Evolutionary conservation across 768 basidiomycete species (phyloP), one percentile per base, ranked within the genome.

Genomic region (Russula sp.): DNA sequence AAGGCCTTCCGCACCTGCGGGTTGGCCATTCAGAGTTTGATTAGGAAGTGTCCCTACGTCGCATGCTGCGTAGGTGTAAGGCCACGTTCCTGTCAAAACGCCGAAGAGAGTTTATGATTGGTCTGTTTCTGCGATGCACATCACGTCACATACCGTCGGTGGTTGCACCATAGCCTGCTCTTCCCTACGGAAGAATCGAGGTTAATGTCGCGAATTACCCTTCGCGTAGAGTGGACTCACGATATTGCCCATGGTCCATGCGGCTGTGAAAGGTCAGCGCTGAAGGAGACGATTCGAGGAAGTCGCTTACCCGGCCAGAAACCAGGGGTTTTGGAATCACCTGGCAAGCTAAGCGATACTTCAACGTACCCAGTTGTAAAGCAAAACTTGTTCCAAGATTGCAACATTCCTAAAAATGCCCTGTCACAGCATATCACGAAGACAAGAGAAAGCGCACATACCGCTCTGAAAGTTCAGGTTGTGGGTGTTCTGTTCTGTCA

Each of bases 281-380:
- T 27, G 60, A 57, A 52, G 13, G 39, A 62, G 18, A 16, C 14
- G 32, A 52, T 32, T 34, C 48, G 62, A 59, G 63, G 65, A 27
- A 52, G 9, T 53, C 75, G 77, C 52, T 75, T 70, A 80, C 86
- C 94, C 59, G 96, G 94, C 95, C 94, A 97, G 64, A 91, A 79
- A 6, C 94, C 94, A 11, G 87, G 82, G 16, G 80, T 78, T 45
- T 70, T 66, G 1, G 81, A 76, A 11, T 77, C 73, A 6, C 90
- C 91, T 18, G 91, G 90, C 68, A 92, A 72, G 71, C 88, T 90
- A 20, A 92, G 69, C n/a, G 79, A 82, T 3, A 88, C 84, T 75
- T 97, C 97, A 61, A 98, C 77, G 71, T 94, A 94, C 2, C 92
- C 94, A 0, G 92, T 93, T 16, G 86, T 95, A 75, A 94, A 97